Percentiles rank a stretch among this genome's conserved stretches.
phyloP scores from a whole-genome alignment of 2,329 filamentous ascomycete species.

The Rhinocladiella similis region DNA sequence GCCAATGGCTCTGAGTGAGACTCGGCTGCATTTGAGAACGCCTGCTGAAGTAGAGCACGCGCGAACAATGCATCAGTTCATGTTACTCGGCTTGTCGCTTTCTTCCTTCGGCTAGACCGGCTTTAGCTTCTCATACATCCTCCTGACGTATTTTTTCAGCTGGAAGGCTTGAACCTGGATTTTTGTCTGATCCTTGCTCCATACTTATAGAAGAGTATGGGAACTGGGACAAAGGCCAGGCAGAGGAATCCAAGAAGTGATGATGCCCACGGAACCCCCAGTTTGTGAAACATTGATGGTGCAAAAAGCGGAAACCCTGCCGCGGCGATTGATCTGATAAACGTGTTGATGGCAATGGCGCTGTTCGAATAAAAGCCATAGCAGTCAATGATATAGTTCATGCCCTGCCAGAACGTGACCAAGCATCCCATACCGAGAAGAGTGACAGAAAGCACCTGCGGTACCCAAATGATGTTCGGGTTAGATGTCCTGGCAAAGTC shows the following conservation, averaged over 20 bases:
- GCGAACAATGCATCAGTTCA: no score
- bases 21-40: no score
- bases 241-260: constrained; percentile 42
- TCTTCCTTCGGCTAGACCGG: no score
- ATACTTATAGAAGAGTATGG: constrained; percentile 50
- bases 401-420: constrained; percentile 46
- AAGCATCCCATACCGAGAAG: constrained; percentile 45
- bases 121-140: neutral
- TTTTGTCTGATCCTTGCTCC: constrained; percentile 45
- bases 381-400: constrained; percentile 46
- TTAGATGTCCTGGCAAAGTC: constrained; percentile 34
- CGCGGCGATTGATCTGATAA: constrained; percentile 37
- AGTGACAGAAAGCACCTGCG: constrained; percentile 45
- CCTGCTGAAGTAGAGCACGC: no score
- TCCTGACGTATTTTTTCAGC: neutral
- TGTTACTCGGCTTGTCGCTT: no score
- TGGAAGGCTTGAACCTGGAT: constrained; percentile 40
- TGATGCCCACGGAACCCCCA: constrained; percentile 43
- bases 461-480: constrained; percentile 44
- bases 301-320: constrained; percentile 36
- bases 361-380: constrained; percentile 43
- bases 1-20: no score
- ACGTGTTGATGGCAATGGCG: constrained; percentile 41
- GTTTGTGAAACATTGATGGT: constrained; percentile 37
- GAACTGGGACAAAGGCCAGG: constrained; percentile 46